A percentile compares a stretch with the other conserved stretches of the same genome.
phyloP scores from a whole-genome alignment of 2,329 filamentous ascomycete species.

The Plenodomus biglobosus region DNA sequence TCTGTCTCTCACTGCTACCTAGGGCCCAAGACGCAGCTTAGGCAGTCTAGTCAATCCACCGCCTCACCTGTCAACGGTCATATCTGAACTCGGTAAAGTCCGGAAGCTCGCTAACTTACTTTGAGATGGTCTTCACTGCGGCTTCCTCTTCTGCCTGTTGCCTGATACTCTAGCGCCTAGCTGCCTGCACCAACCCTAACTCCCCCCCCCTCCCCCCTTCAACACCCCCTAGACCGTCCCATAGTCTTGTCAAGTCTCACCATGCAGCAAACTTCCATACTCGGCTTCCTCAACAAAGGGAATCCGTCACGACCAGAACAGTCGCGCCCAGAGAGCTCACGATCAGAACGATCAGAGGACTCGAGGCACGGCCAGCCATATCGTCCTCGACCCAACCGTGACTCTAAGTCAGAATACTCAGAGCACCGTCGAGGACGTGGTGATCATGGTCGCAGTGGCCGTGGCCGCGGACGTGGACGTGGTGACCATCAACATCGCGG shows the following conservation, averaged over 20 bases:
- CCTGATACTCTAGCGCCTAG: conserved; percentile 8
- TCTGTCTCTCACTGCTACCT: too few species aligned
- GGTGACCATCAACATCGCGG: conserved; percentile 13
- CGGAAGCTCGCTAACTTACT: too few species aligned
- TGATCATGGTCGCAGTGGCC: not conserved
- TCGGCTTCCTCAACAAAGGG: conserved; percentile 19
- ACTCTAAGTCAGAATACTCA: not conserved
- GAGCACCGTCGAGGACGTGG: not conserved
- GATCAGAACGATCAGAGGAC: not conserved
- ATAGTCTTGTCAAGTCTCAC: not conserved
- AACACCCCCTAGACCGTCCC: not conserved
- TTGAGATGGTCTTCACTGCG: too few species aligned
- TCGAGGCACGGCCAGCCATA: conserved; percentile 20
- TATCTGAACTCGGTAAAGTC: too few species aligned
- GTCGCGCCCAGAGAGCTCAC: not conserved
- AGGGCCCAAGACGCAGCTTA: too few species aligned
- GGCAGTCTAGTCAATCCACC: not conserved
- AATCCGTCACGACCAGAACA: conserved; percentile 9
- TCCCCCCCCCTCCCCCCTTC: not conserved
- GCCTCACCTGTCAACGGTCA: too few species aligned
- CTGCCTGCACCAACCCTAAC: not conserved
- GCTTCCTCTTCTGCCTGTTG: conserved; percentile 13
- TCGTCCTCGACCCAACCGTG: conserved; percentile 8
- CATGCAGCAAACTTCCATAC: conserved; percentile 29
- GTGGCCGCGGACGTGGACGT: not conserved